Evolutionary conservation across 768 basidiomycete species (phyloP), one percentile per base, ranked within the genome.

Genomic region (Tremella yokohamensis): DNA sequence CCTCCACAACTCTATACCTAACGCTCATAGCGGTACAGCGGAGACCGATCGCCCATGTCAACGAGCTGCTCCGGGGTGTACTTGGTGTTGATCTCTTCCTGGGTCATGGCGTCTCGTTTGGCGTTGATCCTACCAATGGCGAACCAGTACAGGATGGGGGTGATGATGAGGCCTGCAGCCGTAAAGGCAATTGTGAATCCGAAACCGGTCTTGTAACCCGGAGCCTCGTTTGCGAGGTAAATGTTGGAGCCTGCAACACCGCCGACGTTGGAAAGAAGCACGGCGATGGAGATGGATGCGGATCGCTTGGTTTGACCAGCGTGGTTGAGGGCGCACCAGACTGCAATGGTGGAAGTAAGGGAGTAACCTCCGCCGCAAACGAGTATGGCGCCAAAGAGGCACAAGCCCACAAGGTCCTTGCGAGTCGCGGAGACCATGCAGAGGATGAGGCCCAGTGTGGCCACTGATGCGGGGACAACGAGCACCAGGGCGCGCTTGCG

Each of bases 21-120:
- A 39, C 56, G 18, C 34, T 67, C 65, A 39, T 67, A 67, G 20
- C 61, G 40, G 52, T 65, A 68, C n/a, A 65, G 57, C 19, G 67
- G 67, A 12, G 61, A 63, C 11, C 37, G 26, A 51, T 68, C 67
- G 18, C 67, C 67, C 61, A 68, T 65, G 22, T 65, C 64, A 2
- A 54, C 49, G 15, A 68, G 37, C 47, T 68, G 57, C 40, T 66
- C 58, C 1, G 25, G 39, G 13, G 61, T 61, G 48, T 68, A 68
- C 40, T 57, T 59, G 13, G 61, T 47, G 18, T 50, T 40, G 29
- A 65, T 58, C 39, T 68, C 64, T 34, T 62, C 67, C 29, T 59
- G 37, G 2, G 54, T n/a, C 56, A 68, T 63, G 3, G 19, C 29
- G 18, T 57, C 64, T 12, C 67, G 54, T 42, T 55, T 57, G 19